phyloP scores from a whole-genome alignment of 176 grass and related monocot genomes.

The Microstegium vimineum region DNA sequence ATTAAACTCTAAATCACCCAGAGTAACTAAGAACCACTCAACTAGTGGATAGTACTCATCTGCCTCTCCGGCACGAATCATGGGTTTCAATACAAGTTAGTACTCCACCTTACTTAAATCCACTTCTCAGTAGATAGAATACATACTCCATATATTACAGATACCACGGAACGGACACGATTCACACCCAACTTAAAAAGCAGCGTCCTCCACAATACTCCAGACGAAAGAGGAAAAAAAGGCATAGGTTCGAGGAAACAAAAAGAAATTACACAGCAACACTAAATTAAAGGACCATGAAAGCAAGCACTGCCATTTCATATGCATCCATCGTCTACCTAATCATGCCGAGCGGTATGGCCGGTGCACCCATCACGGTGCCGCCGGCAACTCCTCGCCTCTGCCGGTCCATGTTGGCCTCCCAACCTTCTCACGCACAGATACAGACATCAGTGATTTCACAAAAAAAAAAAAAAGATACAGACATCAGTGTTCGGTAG shows the following conservation, averaged over 20 bases:
- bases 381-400: conserved; percentile 43
- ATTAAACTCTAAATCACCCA: no score
- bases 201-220: background rate
- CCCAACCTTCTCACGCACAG: conserved; percentile 50
- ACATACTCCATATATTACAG: background rate
- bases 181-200: background rate
- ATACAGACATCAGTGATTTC: background rate
- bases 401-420: conserved; percentile 70
- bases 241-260: no score
- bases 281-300: background rate
- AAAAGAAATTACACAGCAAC: no score
- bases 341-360: conserved; percentile 61
- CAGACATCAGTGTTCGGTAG: no score
- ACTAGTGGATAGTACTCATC: no score
- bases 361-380: conserved; percentile 64
- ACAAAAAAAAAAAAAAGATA: no score
- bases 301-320: background rate
- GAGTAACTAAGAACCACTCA: no score
- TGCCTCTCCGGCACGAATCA: no score
- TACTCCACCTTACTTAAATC: no score
- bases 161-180: background rate
- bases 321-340: conserved; percentile 42
- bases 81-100: no score
- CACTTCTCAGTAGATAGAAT: background rate
- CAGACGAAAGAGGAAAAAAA: background rate